Base-by-base conservation (phyloP, 2,329 filamentous ascomycete species). In the Stagonosporopsis cucurbitacearum region DNA sequence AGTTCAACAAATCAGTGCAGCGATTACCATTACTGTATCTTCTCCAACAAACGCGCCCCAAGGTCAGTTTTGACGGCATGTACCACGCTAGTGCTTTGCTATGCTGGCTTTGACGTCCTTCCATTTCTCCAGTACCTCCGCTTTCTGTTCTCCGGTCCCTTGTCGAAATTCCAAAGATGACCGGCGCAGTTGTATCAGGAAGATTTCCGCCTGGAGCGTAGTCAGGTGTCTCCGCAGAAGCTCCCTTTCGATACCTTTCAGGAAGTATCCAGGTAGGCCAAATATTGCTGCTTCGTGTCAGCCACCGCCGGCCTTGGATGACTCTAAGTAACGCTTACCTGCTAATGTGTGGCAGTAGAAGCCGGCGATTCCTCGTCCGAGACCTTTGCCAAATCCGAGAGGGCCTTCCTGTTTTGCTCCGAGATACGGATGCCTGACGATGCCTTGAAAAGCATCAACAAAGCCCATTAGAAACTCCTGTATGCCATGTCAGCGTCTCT, bases 401-500 rank as follows among this genome's bases (percentile, higher is more conserved):
- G 77, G 67, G 2, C 86, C 86, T 54, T 85, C 83, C 58, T 88
- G 84, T 66, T 82, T 82, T 11, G 84, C 84, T 17, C 86, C 91
- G 49, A 82, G 81, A 1, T 87, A 72, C 0, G 91, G 92, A 62
- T 94, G 91, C 0, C 85, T 92, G 11, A 92, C 81, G 1, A 95
- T 76, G 0, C 91, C 91, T 1, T 89, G 86, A 25, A 93, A 84
- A 2, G 90, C 91, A 68, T 94, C 90, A 69, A 85, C 92, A 28
- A 95, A 77, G 0, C 91, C 90, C 51, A 87, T 82, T 0, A 85
- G 86, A 52, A 94, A 87, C 71, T 91, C 89, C 76, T 53, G 22
- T 8, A 4, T 25, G 6, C 6, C 11, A 12, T 15, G 11, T 57
- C 17, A 52, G 49, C 15, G 11, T 9, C 23, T 6, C 2, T 6